Evolutionary conservation across 1,284 basidiomycete species (phyloP).

Genomic region (Macrocystidia cucumis): DNA sequence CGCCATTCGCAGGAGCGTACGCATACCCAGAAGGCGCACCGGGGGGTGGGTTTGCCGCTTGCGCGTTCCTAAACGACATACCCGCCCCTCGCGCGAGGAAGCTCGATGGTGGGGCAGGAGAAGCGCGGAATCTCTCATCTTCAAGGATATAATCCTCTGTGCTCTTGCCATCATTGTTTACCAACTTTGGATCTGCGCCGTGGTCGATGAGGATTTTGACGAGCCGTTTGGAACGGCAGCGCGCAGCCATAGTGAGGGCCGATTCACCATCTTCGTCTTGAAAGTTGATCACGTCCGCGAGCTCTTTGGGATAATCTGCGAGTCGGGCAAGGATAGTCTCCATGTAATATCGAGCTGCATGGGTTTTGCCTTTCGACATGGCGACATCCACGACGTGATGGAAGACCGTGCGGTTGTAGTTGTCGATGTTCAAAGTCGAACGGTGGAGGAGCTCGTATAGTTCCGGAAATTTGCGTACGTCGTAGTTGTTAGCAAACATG

Average conservation of each 20-base stretch:
- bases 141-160: conserved; percentile 99
- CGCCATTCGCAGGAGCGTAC: conserved; percentile 41
- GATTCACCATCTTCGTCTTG: conserved; percentile 99
- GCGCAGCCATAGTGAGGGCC: conserved; percentile 92
- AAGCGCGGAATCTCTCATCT: conserved; percentile 94
- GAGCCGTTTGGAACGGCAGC: conserved; percentile 93
- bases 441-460: conserved; percentile 95
- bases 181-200: conserved; percentile 93
- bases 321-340: conserved; percentile 90
- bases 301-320: conserved; percentile 92
- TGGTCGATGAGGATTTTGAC: conserved; percentile 96
- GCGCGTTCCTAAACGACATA: conserved; percentile 65
- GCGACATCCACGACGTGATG: conserved; percentile 99
- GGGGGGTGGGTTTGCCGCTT: conserved; percentile 43
- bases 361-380: conserved; percentile 95
- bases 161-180: conserved; percentile 93
- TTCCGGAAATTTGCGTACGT: conserved; percentile 98
- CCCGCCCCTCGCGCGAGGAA: conserved; percentile 32
- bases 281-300: conserved; percentile 98
- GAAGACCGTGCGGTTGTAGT: conserved; percentile 96
- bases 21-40: conserved; percentile 30
- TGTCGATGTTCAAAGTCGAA: conserved; percentile 98
- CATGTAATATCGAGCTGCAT: conserved; percentile 98
- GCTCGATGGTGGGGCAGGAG: conserved; percentile 71
- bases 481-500: conserved; percentile 99